Evolutionary conservation across 768 basidiomycete species (phyloP).

Genomic region (Cantharellus anzutake): DNA sequence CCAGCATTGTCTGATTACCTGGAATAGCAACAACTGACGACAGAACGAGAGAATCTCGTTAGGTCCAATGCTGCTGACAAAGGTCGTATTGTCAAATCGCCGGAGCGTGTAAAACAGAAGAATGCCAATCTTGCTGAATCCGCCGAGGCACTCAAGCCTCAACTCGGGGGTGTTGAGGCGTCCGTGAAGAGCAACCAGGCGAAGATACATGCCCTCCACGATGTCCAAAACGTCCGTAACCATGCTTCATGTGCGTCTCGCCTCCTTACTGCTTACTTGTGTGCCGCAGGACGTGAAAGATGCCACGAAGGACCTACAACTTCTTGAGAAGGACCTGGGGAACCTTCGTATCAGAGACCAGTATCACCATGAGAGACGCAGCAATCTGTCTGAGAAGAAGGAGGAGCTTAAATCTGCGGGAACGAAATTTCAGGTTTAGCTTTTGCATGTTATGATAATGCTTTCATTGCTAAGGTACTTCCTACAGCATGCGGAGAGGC

Average conservation of each 20-base stretch:
- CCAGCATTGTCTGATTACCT: no score
- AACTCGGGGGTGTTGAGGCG: neutral
- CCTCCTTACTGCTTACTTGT: neutral
- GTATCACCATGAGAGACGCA: neutral
- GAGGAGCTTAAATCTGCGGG: neutral
- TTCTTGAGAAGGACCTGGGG: neutral
- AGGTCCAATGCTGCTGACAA: constrained; percentile 42
- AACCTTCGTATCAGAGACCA: neutral
- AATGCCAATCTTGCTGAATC: constrained; percentile 58
- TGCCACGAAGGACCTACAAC: neutral
- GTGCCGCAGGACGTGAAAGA: neutral
- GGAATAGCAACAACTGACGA: neutral
- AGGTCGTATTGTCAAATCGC: constrained; percentile 74
- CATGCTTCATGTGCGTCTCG: neutral
- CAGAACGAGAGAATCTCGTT: constrained; percentile 31
- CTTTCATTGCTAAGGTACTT: neutral
- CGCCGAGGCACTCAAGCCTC: constrained; percentile 17
- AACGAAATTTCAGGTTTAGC: neutral
- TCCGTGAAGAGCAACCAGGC: neutral
- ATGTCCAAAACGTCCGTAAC: neutral
- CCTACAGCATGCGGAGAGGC: neutral
- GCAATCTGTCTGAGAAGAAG: neutral
- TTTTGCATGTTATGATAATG: neutral
- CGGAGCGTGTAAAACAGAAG: constrained; percentile 70
- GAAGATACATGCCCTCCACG: neutral